Conservation (phyloP, 768 basidiomycete species). For the Lactarius sanguifluus region DNA sequence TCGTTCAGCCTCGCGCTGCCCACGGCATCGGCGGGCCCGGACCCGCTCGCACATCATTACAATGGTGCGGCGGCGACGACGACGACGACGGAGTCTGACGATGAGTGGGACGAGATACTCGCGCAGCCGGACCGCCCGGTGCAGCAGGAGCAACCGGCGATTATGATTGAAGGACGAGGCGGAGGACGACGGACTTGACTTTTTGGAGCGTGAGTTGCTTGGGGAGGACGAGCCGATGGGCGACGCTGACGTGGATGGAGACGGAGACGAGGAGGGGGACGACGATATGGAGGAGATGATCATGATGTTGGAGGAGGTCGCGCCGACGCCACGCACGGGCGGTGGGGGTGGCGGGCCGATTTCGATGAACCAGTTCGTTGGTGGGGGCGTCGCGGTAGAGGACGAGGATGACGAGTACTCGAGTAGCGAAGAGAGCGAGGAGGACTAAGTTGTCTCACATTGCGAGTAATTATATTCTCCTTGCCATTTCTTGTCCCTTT, state of each 20-base stretch:
- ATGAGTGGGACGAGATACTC: constrained; percentile 52
- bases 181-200: constrained; percentile 40
- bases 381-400: constrained; percentile 35
- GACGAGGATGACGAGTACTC: constrained; percentile 53
- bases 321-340: constrained; percentile 17
- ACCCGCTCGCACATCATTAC: constrained; percentile 30
- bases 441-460: constrained; percentile 11
- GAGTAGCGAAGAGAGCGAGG: constrained; percentile 53
- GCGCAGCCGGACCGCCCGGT: constrained; percentile 30
- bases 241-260: constrained; percentile 34
- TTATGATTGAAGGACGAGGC: constrained; percentile 37
- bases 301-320: constrained; percentile 18
- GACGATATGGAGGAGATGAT: constrained; percentile 53
- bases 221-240: constrained; percentile 24
- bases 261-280: constrained; percentile 40
- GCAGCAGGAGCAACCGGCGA: constrained; percentile 35
- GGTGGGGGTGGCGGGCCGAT: constrained; percentile 40
- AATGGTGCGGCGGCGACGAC: constrained; percentile 9
- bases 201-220: constrained; percentile 26
- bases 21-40: constrained; percentile 23
- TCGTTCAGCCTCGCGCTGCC: constrained; percentile 43
- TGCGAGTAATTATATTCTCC: background rate
- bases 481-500: constrained; percentile 2
- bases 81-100: constrained; percentile 39
- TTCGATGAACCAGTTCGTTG: constrained; percentile 51